Evolutionary conservation across 225 moss, liverwort and hornwort species (phyloP).

Genomic region (Physcomitrium patens): DNA sequence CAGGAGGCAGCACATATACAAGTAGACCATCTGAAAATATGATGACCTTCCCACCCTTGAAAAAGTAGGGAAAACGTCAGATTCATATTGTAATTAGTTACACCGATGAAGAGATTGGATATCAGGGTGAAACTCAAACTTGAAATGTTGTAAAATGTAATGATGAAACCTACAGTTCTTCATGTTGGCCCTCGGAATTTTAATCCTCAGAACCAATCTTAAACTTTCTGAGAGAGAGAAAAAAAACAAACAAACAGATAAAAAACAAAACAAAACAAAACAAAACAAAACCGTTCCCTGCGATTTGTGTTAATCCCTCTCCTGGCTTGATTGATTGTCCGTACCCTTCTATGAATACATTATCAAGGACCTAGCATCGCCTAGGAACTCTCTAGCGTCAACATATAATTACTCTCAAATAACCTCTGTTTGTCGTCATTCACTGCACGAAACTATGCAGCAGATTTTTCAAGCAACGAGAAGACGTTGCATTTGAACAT

Average conservation of each 20-base stretch:
- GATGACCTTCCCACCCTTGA: neutral
- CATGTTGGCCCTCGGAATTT: neutral
- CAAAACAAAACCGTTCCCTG: too few relatives aligned
- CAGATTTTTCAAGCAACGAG: neutral
- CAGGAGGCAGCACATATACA: neutral
- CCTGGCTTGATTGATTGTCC: too few relatives aligned
- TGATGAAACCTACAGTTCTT: neutral
- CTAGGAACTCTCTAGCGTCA: neutral
- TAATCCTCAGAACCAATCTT: neutral
- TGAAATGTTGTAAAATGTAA: neutral
- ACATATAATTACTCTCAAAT: neutral
- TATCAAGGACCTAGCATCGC: too few relatives aligned
- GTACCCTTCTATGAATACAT: neutral
- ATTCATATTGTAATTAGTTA: neutral
- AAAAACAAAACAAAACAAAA: too few relatives aligned
- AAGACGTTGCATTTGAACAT: neutral
- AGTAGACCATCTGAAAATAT: slow-evolving; percentile 7
- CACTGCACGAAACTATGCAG: slow-evolving; percentile 5
- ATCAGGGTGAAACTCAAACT: neutral
- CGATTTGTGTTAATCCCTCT: too few relatives aligned
- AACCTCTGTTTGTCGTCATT: slow-evolving; percentile 2
- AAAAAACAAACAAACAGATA: too few relatives aligned
- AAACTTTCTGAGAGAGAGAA: neutral
- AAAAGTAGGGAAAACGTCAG: neutral
- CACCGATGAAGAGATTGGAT: neutral